Percentiles rank a stretch among this genome's conserved stretches.
These are phyloP conservation scores for Pilatotrama ljubarskyi DNA, from an alignment of 768 basidiomycete genomes.

Conservation along the genomic window DNA sequence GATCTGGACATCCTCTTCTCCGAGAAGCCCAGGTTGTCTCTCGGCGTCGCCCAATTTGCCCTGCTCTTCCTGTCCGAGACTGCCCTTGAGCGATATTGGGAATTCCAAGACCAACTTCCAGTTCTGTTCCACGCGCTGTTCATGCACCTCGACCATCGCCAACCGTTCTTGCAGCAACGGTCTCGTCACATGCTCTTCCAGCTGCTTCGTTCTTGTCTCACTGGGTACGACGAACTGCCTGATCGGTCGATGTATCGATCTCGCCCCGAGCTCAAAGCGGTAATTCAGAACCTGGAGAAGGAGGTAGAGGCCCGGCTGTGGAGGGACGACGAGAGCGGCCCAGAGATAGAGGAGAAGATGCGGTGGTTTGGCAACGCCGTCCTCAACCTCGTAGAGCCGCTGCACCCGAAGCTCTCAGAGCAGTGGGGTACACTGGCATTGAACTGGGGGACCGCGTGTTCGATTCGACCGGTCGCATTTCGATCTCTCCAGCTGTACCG, in stretches of 20 bases:
- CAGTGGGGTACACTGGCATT: constrained; percentile 82
- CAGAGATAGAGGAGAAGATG: constrained; percentile 66
- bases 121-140: constrained; percentile 77
- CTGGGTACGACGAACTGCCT: constrained; percentile 71
- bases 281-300: constrained; percentile 55
- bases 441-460: constrained; percentile 84
- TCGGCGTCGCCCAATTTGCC: constrained; percentile 87
- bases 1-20: constrained; percentile 77
- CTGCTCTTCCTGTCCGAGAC: constrained; percentile 82
- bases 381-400: constrained; percentile 64
- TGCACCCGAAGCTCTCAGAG: constrained; percentile 67
- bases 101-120: constrained; percentile 66
- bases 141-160: constrained; percentile 79
- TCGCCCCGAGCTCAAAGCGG: constrained; percentile 49
- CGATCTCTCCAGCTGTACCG: constrained; percentile 91
- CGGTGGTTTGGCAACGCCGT: constrained; percentile 64
- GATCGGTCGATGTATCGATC: constrained; percentile 54
- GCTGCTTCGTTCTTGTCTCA: constrained; percentile 76
- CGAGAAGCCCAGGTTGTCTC: constrained; percentile 63
- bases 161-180: constrained; percentile 64
- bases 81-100: constrained; percentile 76
- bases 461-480: constrained; percentile 82
- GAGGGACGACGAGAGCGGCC: constrained; percentile 66
- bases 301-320: constrained; percentile 62
- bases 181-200: constrained; percentile 85